Evolutionary conservation across 495 filamentous ascomycete genomes (phyloP), one percentile per base, ranked within the genome.

Genomic region (Neurospora sp.): DNA sequence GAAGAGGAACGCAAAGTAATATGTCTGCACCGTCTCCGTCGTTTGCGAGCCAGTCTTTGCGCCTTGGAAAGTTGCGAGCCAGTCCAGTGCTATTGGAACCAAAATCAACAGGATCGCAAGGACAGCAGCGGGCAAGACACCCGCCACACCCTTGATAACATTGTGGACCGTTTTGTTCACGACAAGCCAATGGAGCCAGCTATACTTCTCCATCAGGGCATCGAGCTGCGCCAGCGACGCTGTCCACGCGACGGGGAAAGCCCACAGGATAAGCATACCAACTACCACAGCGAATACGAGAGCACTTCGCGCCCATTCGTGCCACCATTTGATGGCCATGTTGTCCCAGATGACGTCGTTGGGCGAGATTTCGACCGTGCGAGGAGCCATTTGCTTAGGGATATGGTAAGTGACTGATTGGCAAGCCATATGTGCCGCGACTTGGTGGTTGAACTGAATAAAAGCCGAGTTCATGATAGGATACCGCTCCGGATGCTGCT

Each of bases 381-480:
- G 92, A 38, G 96, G 96, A 4, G 93, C 90, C 96, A 99, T 99
- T 71, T 95, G 91, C 77, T 94, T 93, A 3, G 96, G 96, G 7
- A 96, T 80, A 77, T 99, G 96, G 77, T 98, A 95, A 59, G 89
- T 94, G 74, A 97, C 89, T 35, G 93, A 87, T 81, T 99, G 96
- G 80, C 93, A 97, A 72, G 95, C 95, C 96, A 99, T 98, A 77
- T 99, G 96, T 3, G 96, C 96, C 9, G 94, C 94, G 6, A 97
- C 93, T 81, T 99, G 96, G 77, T 97, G 92, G 76, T 98, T 97
- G 86, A 99, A 99, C 80, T 99, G 96, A 71, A 99, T 94, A 77
- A 99, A 99, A 16, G 96, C 96, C 14, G 96, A 97, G 77, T 94
- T 98, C 95, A 99, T 97, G 71, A 95, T 83, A 3, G 96, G 96